Evolutionary conservation across 1,284 basidiomycete species (phyloP).

Genomic region (Malassezia brasiliensis): DNA sequence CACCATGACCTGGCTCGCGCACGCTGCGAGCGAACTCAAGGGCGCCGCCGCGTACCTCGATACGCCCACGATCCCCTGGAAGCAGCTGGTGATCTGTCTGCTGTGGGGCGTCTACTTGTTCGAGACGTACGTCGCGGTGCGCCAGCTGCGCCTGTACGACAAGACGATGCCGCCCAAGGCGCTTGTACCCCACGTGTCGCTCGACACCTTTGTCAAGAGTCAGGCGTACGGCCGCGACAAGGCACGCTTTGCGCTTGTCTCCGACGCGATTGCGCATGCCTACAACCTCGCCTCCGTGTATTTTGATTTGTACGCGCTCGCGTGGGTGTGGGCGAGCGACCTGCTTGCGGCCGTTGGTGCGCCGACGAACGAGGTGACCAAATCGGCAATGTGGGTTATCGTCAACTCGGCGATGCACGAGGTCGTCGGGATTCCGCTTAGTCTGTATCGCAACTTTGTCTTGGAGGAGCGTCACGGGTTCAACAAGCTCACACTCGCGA

Average conservation of each 20-base stretch:
- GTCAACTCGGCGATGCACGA: constrained; percentile 33
- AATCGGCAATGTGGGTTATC: constrained; percentile 65
- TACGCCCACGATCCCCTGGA: constrained; percentile 58
- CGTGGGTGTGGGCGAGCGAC: constrained; percentile 60
- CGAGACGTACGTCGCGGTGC: constrained; percentile 72
- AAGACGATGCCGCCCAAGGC: constrained; percentile 66
- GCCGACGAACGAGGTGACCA: constrained; percentile 57
- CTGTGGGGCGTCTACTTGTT: constrained; percentile 71
- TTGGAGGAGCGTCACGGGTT: constrained; percentile 91
- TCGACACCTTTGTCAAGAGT: constrained; percentile 72
- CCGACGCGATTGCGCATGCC: constrained; percentile 63
- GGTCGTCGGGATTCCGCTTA: constrained; percentile 60
- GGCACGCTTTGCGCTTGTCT: constrained; percentile 69
- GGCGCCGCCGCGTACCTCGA: constrained; percentile 21
- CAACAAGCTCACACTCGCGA: constrained; percentile 74
- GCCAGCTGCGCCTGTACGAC: constrained; percentile 74
- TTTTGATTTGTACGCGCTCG: constrained; percentile 67
- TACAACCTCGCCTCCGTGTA: constrained; percentile 65
- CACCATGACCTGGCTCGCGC: neutral
- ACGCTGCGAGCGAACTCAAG: neutral
- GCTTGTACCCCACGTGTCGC: constrained; percentile 63
- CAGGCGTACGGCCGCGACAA: constrained; percentile 87
- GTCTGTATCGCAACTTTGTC: constrained; percentile 77
- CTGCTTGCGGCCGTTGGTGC: constrained; percentile 33
- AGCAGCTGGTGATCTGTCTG: constrained; percentile 61